These are phyloP conservation scores for Paxillus rubicundulus DNA, from an alignment of 768 basidiomycete species.

Conservation along the genomic window DNA sequence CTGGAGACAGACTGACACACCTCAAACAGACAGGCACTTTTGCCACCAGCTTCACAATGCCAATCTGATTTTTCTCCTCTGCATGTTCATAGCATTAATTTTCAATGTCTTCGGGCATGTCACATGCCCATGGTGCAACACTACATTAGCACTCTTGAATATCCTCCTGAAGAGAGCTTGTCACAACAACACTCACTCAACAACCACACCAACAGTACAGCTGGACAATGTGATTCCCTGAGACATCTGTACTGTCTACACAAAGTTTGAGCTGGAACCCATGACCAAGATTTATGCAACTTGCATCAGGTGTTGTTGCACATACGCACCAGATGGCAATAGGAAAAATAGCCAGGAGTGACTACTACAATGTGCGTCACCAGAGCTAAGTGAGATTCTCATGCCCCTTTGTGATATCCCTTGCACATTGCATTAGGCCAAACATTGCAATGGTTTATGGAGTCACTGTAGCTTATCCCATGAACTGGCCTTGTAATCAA, in stretches of 20 bases:
- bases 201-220: background rate
- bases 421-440: too few relatives aligned
- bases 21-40: too few relatives aligned
- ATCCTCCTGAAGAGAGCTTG: background rate
- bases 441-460: too few relatives aligned
- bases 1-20: too few relatives aligned
- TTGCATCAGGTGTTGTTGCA: conserved; percentile 28
- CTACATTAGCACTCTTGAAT: background rate
- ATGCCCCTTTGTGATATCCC: too few relatives aligned
- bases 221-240: conserved; percentile 8
- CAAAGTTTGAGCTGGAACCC: conserved; percentile 18
- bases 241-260: conserved; percentile 15
- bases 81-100: background rate
- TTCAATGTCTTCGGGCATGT: conserved; percentile 6
- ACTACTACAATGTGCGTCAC: too few relatives aligned
- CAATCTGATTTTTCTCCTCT: conserved; percentile 3
- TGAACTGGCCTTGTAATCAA: too few relatives aligned
- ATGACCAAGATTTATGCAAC: conserved; percentile 17
- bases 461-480: too few relatives aligned
- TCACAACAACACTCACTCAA: background rate
- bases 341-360: too few relatives aligned
- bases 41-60: background rate
- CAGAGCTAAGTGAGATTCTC: too few relatives aligned
- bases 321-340: conserved; percentile 11
- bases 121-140: conserved; percentile 4